phyloP scores from a whole-genome alignment of 2,329 filamentous ascomycete genomes.

The Fusarium tricinctum region DNA sequence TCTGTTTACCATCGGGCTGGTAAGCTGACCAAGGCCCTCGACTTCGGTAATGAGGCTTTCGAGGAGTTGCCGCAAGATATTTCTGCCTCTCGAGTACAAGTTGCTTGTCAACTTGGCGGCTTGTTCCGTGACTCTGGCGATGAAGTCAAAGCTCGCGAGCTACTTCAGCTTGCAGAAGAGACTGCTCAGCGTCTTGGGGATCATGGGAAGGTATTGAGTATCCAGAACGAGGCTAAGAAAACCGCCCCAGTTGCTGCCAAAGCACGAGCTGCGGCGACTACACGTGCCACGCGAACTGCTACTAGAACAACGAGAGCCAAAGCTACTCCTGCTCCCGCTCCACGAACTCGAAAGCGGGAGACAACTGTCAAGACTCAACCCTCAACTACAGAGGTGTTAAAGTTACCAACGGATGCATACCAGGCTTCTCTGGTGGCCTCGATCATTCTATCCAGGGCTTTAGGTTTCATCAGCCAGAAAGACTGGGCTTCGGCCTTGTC shows the following conservation, averaged over 20 bases:
- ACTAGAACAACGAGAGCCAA: slow-evolving; percentile 47
- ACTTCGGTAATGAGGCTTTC: slow-evolving; percentile 68
- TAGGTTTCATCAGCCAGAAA: slow-evolving; percentile 62
- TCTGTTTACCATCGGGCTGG: slow-evolving; percentile 70
- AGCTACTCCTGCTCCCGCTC: slow-evolving; percentile 29
- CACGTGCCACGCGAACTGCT: slow-evolving; percentile 47
- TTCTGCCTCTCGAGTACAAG: slow-evolving; percentile 54
- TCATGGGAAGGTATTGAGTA: slow-evolving; percentile 34
- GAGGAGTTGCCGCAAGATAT: slow-evolving; percentile 62
- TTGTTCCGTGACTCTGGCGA: slow-evolving; percentile 67
- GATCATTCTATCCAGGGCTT: slow-evolving; percentile 57
- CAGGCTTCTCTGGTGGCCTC: slow-evolving; percentile 56
- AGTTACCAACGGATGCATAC: slow-evolving; percentile 53
- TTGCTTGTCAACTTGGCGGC: slow-evolving; percentile 69
- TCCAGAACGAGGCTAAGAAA: slow-evolving; percentile 28
- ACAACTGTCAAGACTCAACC: slow-evolving; percentile 47
- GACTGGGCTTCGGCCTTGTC: slow-evolving; percentile 71
- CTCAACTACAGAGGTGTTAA: slow-evolving; percentile 30
- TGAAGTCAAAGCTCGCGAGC: slow-evolving; percentile 58
- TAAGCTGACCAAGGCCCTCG: slow-evolving; percentile 69
- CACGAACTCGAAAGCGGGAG: slow-evolving; percentile 41
- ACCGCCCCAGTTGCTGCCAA: slow-evolving; percentile 32
- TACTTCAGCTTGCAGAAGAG: slow-evolving; percentile 65
- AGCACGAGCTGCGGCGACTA: slow-evolving; percentile 38
- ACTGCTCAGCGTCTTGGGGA: slow-evolving; percentile 57